Evolutionary conservation across 2,329 filamentous ascomycete species (phyloP).

Genomic region (Phyllosticta ampelicida): DNA sequence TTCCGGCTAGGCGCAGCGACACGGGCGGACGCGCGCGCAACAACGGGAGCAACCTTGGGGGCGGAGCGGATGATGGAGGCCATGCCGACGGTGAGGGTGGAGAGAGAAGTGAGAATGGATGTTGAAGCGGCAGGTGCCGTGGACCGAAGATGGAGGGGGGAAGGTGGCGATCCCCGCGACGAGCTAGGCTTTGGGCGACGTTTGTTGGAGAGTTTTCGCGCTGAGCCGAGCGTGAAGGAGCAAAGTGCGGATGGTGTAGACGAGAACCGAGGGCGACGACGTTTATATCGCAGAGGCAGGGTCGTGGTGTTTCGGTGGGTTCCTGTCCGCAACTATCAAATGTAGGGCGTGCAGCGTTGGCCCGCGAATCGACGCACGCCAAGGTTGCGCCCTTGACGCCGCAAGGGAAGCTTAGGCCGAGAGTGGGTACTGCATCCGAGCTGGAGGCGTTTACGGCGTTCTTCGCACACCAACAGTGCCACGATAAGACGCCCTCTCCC

Average conservation of each 20-base stretch:
- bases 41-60: conserved; percentile 14
- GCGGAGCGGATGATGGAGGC: conserved; percentile 22
- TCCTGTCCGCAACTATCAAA: background rate
- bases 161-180: background rate
- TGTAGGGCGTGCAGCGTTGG: background rate
- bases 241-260: background rate
- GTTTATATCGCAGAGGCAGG: background rate
- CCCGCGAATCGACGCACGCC: background rate
- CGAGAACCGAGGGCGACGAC: background rate
- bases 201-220: background rate
- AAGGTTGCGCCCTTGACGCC: conserved; percentile 11
- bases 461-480: background rate
- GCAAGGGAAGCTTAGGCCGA: background rate
- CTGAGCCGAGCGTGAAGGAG: background rate
- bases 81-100: conserved; percentile 15
- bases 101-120: background rate
- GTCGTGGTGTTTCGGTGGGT: background rate
- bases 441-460: conserved; percentile 2
- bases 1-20: conserved; percentile 17
- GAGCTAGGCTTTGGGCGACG: background rate
- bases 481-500: background rate
- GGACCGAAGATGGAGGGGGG: background rate
- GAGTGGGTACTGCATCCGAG: background rate
- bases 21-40: conserved; percentile 14
- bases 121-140: conserved; percentile 8